Evolutionary conservation across 2,329 filamentous ascomycete genomes (phyloP), one percentile per base, ranked within the genome.

Genomic region (Penicillium sp.): DNA sequence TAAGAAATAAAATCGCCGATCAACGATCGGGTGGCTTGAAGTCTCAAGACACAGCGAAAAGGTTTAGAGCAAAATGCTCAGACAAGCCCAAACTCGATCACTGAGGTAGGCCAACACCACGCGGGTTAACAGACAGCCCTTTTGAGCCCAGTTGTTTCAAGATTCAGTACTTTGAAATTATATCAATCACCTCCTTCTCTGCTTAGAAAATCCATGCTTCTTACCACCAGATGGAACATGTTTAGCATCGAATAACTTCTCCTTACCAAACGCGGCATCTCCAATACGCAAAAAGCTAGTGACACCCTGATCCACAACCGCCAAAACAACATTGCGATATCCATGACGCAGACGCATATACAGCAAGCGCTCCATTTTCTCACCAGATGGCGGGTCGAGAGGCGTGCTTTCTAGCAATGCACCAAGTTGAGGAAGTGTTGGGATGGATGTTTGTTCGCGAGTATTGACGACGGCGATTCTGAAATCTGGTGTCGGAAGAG

Each of bases 281-380:
- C 84, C 86, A 57, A 97, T 82, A 24, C 90, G 81, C 68, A 97
- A 80, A 71, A 93, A 98, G 72, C 93, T 98, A 46, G 93, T 89
- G 22, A 98, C 82, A 0, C 95, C 95, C 61, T 91, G 85, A 71
- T 98, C 95, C 33, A 97, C 92, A 2, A 98, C 84, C 0, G 93
- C 95, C 24, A 99, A 73, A 33, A 97, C 80, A 31, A 95, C 90
- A 73, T 91, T 95, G 62, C 91, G 84, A 72, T 89, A 87, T 1
- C 92, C 95, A 68, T 96, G 87, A 74, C 92, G 93, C 61, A 98
- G 78, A 57, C 90, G 86, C 68, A 88, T 84, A 70, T 96, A 95
- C 62, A 93, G 75, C 61, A 82, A 75, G 8, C 76, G 75, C 13
- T 75, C 70, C 71, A 79, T 67, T 69, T 84, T 71, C 74, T 80